Conservation (phyloP, 1,284 basidiomycete species). For the Rhizoctonia solani region DNA sequence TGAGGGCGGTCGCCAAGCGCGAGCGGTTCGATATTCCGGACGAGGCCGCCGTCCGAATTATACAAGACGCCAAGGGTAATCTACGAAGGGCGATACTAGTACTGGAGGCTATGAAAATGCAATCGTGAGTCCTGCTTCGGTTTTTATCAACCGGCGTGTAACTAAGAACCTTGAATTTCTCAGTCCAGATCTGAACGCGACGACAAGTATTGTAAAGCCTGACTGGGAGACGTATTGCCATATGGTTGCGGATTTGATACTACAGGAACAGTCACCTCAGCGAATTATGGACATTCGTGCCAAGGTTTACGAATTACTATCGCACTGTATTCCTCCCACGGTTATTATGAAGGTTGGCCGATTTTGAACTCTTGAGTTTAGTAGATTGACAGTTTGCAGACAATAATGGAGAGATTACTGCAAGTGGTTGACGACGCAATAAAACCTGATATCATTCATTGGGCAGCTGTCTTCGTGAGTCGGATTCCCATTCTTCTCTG, state of each 20-base stretch:
- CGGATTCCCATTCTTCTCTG: slow-evolving; percentile 28
- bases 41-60: slow-evolving; percentile 73
- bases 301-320: slow-evolving; percentile 94
- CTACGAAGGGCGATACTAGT: slow-evolving; percentile 93
- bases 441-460: slow-evolving; percentile 91
- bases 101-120: slow-evolving; percentile 95
- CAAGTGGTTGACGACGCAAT: slow-evolving; percentile 85
- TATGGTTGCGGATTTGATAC: slow-evolving; percentile 90
- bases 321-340: slow-evolving; percentile 97
- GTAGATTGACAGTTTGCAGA: slow-evolving; percentile 54
- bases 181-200: slow-evolving; percentile 72
- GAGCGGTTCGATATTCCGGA: slow-evolving; percentile 83
- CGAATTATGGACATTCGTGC: slow-evolving; percentile 88
- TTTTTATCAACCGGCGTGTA: neutral
- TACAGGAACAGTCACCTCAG: slow-evolving; percentile 91
- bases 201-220: slow-evolving; percentile 85
- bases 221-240: slow-evolving; percentile 99
- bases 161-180: slow-evolving; percentile 6
- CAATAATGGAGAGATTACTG: slow-evolving; percentile 83
- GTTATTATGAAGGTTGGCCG: slow-evolving; percentile 79
- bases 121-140: slow-evolving; percentile 60
- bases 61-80: slow-evolving; percentile 84
- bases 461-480: slow-evolving; percentile 93
- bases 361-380: neutral
- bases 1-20: slow-evolving; percentile 80